Evolutionary conservation across 2,329 filamentous ascomycete species (phyloP).

Genomic region (Beauveria sp.): DNA sequence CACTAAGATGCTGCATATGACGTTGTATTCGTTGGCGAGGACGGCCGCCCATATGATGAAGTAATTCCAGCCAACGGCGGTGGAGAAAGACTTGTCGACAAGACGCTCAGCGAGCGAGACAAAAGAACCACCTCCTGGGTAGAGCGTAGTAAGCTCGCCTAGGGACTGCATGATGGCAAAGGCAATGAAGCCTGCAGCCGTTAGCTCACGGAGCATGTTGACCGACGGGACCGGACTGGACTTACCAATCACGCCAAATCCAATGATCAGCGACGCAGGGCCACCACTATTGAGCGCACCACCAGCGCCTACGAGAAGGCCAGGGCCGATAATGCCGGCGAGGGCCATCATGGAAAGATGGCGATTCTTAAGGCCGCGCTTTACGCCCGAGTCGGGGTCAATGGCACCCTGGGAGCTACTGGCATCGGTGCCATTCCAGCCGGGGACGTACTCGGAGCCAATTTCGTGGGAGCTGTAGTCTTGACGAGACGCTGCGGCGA

Average conservation of each 20-base stretch:
- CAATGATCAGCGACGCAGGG: slow-evolving; percentile 64
- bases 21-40: slow-evolving; percentile 64
- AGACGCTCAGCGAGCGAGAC: slow-evolving; percentile 63
- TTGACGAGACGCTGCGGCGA: not conserved
- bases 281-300: slow-evolving; percentile 61
- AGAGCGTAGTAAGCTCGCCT: slow-evolving; percentile 67
- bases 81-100: slow-evolving; percentile 61
- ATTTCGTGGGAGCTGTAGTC: slow-evolving; percentile 7
- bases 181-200: slow-evolving; percentile 45
- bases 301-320: slow-evolving; percentile 64
- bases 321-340: slow-evolving; percentile 59
- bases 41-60: slow-evolving; percentile 61
- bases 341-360: slow-evolving; percentile 60
- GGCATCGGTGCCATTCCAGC: slow-evolving; percentile 8
- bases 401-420: not conserved
- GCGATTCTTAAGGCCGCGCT: slow-evolving; percentile 60
- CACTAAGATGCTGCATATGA: slow-evolving; percentile 55
- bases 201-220: slow-evolving; percentile 14
- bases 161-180: slow-evolving; percentile 63
- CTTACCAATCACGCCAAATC: slow-evolving; percentile 59
- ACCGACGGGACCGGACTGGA: not conserved
- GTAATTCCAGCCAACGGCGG: slow-evolving; percentile 66
- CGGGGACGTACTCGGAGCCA: slow-evolving; percentile 1
- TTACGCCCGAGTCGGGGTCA: slow-evolving; percentile 57
- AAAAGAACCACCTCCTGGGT: slow-evolving; percentile 64